phyloP scores from a whole-genome alignment of 139 green algal genomes.

The Marvania coccoides region DNA sequence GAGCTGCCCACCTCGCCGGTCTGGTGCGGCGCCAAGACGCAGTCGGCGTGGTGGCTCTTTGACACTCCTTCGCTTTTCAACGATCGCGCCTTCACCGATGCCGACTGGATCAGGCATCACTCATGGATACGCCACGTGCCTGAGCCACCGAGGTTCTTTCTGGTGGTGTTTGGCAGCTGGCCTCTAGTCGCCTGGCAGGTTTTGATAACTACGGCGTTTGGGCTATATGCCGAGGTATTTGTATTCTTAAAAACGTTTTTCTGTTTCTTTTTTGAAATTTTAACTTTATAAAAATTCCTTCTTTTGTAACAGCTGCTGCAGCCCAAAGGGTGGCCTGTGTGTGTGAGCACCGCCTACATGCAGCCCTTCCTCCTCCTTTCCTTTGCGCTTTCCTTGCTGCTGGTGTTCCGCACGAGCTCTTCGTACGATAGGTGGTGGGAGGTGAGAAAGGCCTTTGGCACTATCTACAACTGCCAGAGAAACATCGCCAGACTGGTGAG shows the following conservation, averaged over 20 bases:
- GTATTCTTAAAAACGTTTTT: no score
- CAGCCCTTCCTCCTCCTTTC: constrained; percentile 23
- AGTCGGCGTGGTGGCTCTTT: constrained; percentile 9
- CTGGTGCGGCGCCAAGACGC: no score
- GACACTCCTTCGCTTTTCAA: not conserved
- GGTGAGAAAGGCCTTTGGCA: constrained; percentile 13
- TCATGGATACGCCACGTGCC: constrained; percentile 11
- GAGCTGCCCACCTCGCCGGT: no score
- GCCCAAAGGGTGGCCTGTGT: constrained; percentile 1
- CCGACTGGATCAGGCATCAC: constrained; percentile 10
- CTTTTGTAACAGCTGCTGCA: no score
- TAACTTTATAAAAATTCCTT: no score
- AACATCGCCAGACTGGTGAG: no score
- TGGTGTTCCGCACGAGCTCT: constrained; percentile 47
- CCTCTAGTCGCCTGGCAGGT: constrained; percentile 1
- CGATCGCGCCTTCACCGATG: not conserved
- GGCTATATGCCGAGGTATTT: constrained; percentile 3
- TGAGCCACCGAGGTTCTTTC: constrained; percentile 13
- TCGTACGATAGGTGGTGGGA: constrained; percentile 43
- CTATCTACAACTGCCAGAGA: constrained; percentile 1
- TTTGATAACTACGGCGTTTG: not conserved
- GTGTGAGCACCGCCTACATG: not conserved
- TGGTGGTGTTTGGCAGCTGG: not conserved
- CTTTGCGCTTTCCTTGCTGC: constrained; percentile 36
- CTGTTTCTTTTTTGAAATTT: no score